Evolutionary conservation across 768 basidiomycete species (phyloP).

Genomic region (Macrolepiota albuminosa): DNA sequence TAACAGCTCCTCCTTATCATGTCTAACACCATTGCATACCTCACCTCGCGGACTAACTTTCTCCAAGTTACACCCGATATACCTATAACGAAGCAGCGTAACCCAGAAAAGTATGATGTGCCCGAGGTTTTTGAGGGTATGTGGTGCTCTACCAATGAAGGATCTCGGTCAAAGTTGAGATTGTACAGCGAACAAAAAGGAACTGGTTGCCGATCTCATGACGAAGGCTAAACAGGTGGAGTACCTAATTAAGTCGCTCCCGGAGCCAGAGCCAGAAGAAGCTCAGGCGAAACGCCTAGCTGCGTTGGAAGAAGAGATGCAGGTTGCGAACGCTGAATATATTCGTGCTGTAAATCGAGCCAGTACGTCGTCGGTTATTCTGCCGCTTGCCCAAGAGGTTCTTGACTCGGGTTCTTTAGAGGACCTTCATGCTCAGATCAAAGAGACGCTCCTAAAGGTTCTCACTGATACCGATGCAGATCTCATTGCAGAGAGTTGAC

Average conservation of each 20-base stretch:
- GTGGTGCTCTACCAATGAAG: constrained; percentile 5
- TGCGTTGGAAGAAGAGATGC: constrained; percentile 66
- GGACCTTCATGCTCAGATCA: constrained; percentile 53
- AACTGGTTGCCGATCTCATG: constrained; percentile 79
- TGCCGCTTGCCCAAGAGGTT: neutral
- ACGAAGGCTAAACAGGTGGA: constrained; percentile 89
- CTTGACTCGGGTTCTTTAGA: constrained; percentile 31
- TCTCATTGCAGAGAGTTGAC: constrained; percentile 9
- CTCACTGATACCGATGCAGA: constrained; percentile 46
- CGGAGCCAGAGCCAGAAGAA: constrained; percentile 74
- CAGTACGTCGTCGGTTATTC: constrained; percentile 44
- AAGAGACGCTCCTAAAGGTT: constrained; percentile 53
- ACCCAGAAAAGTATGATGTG: constrained; percentile 64
- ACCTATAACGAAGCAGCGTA: constrained; percentile 80
- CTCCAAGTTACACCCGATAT: constrained; percentile 72
- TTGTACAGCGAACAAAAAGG: constrained; percentile 68
- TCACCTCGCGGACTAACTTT: constrained; percentile 73
- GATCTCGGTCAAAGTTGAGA: neutral
- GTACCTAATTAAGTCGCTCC: constrained; percentile 74
- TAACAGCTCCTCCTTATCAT: constrained; percentile 80
- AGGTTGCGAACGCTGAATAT: constrained; percentile 72
- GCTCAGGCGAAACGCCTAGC: constrained; percentile 71
- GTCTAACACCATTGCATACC: constrained; percentile 76
- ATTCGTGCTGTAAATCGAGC: constrained; percentile 65
- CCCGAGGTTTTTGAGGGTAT: constrained; percentile 74